Base-by-base conservation (phyloP, 169 alveolate genomes). In the Plasmodium yoelii region DNA sequence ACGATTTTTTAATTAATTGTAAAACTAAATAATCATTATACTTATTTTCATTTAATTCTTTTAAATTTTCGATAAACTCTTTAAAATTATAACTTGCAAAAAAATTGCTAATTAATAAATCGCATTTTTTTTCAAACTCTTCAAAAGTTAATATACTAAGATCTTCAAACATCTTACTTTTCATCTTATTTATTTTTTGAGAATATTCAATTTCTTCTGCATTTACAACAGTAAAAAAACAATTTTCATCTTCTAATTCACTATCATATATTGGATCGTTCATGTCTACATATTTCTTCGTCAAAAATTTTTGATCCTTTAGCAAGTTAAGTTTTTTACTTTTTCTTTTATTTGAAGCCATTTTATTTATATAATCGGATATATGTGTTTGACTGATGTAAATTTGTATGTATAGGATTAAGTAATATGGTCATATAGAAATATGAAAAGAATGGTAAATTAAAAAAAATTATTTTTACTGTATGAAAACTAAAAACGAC, bases 241-340 rank as follows among this genome's bases (percentile, higher is more conserved):
- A 82, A 56, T 82, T 82, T 15, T 82, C 90, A 28, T 82, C 90
- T 82, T 82, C 90, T 22, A 82, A 28, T 65, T 82, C 90, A 49
- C 90, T 82, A 34, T 82, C 90, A 71, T 82, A 82, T 65, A 82
- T 82, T 19, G 90, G 90, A 47, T 82, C 90, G 6, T 82, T 82
- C 90, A 82, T 82, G 59, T 82, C 90, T 26, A 82, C 90, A 47
- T 82, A 82, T 60, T 82, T 82, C 24, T 82, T 82, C 18, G 90
- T 67, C 39, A 82, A 46, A 28, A 82, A 67, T 72, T 67, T 82
- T 44, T 82, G 90, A 28, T 82, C 82, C 74, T 82, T 82, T 47
- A 82, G 72, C 73, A 82, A 28, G 44, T 82, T 82, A 57, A 82
- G 22, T 19, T 82, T 82, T 24, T 82, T 82, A 53, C 82, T 67